Percentiles rank a stretch among this genome's conserved stretches.
Conservation (phyloP, 2,329 filamentous ascomycete genomes). For the Diaporthe helianthi region DNA sequence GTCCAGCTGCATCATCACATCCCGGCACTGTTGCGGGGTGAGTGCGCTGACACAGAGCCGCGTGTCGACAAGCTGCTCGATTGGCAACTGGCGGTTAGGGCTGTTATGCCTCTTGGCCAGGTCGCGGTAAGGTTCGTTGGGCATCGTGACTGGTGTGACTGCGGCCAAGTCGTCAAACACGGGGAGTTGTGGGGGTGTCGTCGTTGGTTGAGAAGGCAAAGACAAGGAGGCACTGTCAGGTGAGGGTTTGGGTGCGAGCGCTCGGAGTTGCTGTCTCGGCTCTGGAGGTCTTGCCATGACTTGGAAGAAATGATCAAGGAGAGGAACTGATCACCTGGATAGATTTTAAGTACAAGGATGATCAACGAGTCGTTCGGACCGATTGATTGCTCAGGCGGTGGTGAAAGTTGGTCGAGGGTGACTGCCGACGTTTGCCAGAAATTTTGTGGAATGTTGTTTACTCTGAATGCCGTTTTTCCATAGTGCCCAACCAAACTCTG, state of each 20-base stretch:
- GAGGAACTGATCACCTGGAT: not conserved
- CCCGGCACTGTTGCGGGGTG: not conserved
- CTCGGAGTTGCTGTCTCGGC: not conserved
- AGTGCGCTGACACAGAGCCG: not conserved
- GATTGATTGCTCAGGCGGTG: too few species aligned
- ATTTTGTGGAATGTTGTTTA: not conserved
- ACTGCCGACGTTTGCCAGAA: not conserved
- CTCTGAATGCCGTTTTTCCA: not conserved
- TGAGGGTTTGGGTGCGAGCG: not conserved
- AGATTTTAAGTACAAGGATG: not conserved
- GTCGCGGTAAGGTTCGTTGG: constrained; percentile 5
- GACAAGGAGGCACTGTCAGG: too few species aligned
- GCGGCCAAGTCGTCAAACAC: not conserved
- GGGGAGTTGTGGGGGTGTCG: too few species aligned
- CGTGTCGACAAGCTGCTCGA: not conserved
- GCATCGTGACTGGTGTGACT: constrained; percentile 5
- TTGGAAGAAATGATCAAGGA: not conserved
- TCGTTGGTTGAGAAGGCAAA: not conserved
- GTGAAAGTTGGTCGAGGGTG: not conserved
- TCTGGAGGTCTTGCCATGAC: not conserved
- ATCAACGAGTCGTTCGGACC: not conserved
- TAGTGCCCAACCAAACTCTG: not conserved
- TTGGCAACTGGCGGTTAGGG: not conserved
- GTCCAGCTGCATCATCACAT: not conserved
- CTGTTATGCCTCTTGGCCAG: not conserved